These are phyloP conservation scores for Diaporthe vaccinii DNA, from an alignment of 2,329 filamentous ascomycete species.

Conservation along the genomic window DNA sequence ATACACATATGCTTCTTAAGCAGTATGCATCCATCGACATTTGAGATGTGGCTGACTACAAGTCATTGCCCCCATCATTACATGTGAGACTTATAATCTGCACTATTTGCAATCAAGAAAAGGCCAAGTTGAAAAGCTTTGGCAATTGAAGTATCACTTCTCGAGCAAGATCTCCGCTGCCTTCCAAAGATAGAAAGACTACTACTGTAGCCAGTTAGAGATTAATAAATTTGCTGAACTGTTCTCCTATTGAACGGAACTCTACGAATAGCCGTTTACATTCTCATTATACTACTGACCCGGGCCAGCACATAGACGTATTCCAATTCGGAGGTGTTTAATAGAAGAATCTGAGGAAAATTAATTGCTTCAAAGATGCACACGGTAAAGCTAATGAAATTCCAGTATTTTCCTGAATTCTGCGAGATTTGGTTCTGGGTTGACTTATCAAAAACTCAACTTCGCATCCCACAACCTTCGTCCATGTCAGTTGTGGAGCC, in stretches of 20 bases:
- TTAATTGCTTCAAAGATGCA: background rate
- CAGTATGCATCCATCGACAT: too few relatives aligned
- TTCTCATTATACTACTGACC: background rate
- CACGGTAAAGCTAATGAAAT: background rate
- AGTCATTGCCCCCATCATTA: background rate
- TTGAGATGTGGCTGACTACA: background rate
- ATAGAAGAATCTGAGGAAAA: background rate
- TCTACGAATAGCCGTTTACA: too few relatives aligned
- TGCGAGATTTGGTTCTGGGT: background rate
- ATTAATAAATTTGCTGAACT: too few relatives aligned
- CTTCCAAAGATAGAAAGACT: background rate
- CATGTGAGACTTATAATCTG: background rate
- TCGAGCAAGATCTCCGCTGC: background rate
- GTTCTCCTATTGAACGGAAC: too few relatives aligned
- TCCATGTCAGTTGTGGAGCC: background rate
- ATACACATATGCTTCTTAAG: too few relatives aligned
- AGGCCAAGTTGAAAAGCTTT: background rate
- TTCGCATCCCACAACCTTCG: background rate
- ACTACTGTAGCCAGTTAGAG: too few relatives aligned
- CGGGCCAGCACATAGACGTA: background rate
- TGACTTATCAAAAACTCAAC: background rate
- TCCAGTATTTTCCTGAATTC: background rate
- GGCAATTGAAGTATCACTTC: background rate
- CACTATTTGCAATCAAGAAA: too few relatives aligned
- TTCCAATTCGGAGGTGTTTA: background rate